phyloP scores from a whole-genome alignment of 2,329 filamentous ascomycete species.

The Parastagonospora nodorum region DNA sequence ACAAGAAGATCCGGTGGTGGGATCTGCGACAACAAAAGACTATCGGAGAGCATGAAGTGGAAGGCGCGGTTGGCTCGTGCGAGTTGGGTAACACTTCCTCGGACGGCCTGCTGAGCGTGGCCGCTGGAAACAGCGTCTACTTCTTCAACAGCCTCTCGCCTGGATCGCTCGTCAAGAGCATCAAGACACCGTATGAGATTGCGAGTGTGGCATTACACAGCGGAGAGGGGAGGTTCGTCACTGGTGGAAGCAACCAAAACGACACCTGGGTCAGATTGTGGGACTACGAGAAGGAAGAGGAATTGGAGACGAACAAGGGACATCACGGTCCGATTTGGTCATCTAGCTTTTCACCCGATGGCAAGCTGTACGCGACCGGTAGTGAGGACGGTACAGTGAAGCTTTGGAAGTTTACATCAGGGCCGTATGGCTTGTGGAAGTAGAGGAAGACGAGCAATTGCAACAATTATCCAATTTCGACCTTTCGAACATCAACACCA shows the following conservation, averaged over 20 bases:
- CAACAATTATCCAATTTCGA: no score
- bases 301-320: slow-evolving; percentile 92
- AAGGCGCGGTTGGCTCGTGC: slow-evolving; percentile 87
- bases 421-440: slow-evolving; percentile 69
- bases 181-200: slow-evolving; percentile 81
- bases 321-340: slow-evolving; percentile 99
- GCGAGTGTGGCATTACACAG: slow-evolving; percentile 89
- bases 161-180: slow-evolving; percentile 74
- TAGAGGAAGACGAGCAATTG: slow-evolving; percentile 32
- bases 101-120: slow-evolving; percentile 81
- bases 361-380: slow-evolving; percentile 92
- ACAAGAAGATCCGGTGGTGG: slow-evolving; percentile 94
- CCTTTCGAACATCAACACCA: no score
- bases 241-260: slow-evolving; percentile 74
- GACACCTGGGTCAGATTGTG: slow-evolving; percentile 98
- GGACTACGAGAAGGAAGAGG: slow-evolving; percentile 80
- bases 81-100: slow-evolving; percentile 71
- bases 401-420: slow-evolving; percentile 73
- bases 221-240: slow-evolving; percentile 80
- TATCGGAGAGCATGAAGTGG: slow-evolving; percentile 76
- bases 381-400: slow-evolving; percentile 99
- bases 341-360: slow-evolving; percentile 90
- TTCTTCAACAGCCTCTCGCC: slow-evolving; percentile 82
- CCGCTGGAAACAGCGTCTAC: slow-evolving; percentile 91
- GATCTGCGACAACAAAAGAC: slow-evolving; percentile 78